Conservation (phyloP, 2,329 filamentous ascomycete genomes). For the Macroventuria anomochaeta region DNA sequence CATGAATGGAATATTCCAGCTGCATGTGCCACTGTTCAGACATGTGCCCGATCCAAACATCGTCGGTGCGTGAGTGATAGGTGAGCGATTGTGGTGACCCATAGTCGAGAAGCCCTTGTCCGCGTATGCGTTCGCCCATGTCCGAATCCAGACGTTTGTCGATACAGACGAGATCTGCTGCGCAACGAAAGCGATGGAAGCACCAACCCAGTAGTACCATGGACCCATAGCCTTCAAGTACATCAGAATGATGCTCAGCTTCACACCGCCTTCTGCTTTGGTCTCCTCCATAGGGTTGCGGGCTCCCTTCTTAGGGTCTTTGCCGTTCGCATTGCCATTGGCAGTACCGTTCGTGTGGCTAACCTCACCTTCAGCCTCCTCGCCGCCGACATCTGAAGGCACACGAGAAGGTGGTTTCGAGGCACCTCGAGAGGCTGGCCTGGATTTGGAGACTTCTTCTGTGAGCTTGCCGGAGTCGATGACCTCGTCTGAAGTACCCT, state of each 20-base stretch:
- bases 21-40: slow-evolving; percentile 58
- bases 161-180: slow-evolving; percentile 88
- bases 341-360: slow-evolving; percentile 57
- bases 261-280: slow-evolving; percentile 86
- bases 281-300: slow-evolving; percentile 65
- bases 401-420: slow-evolving; percentile 80
- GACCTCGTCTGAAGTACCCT: slow-evolving; percentile 79
- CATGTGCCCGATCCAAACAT: slow-evolving; percentile 55
- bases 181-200: slow-evolving; percentile 74
- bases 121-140: slow-evolving; percentile 92
- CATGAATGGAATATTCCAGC: slow-evolving; percentile 53
- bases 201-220: slow-evolving; percentile 92
- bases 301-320: slow-evolving; percentile 53
- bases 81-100: slow-evolving; percentile 42
- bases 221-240: slow-evolving; percentile 92
- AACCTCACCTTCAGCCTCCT: slow-evolving; percentile 33
- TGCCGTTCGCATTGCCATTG: slow-evolving; percentile 55
- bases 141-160: slow-evolving; percentile 91
- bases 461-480: slow-evolving; percentile 88
- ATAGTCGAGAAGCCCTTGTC: slow-evolving; percentile 50
- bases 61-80: slow-evolving; percentile 53
- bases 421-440: slow-evolving; percentile 69
- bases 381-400: slow-evolving; percentile 71
- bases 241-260: slow-evolving; percentile 82
- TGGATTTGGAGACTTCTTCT: slow-evolving; percentile 81